Conservation (phyloP, 106 monocot genomes). For the Dioscorea alata region DNA sequence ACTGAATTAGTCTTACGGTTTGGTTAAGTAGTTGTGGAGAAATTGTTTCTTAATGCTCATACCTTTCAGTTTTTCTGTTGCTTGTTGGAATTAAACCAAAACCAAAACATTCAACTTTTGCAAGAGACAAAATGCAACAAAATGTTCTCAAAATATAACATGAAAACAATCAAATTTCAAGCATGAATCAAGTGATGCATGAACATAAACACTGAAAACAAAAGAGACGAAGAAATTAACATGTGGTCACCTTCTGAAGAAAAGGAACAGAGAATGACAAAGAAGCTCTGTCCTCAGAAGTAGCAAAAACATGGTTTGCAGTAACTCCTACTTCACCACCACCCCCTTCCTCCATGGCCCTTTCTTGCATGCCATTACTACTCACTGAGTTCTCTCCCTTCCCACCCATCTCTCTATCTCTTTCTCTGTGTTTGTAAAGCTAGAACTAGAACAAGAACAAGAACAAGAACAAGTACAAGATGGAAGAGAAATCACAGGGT, state of each 20-base stretch:
- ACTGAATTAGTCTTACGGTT: not conserved
- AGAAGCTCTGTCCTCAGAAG: not conserved
- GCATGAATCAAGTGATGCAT: not conserved
- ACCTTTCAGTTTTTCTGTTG: no score
- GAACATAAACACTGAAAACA: not conserved
- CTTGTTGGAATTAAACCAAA: no score
- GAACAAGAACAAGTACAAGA: no score
- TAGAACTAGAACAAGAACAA: no score
- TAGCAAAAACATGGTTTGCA: not conserved
- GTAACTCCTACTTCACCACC: not conserved
- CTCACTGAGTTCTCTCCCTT: conserved; percentile 6
- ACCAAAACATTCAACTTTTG: no score
- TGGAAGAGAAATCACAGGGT: no score
- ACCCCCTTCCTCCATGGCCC: conserved; percentile 32
- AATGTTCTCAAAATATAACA: no score
- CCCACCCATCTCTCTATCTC: conserved; percentile 17
- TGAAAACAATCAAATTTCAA: not conserved
- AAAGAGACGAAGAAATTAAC: not conserved
- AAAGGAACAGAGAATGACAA: conserved; percentile 20
- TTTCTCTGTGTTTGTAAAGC: not conserved
- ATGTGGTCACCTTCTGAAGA: conserved; percentile 39
- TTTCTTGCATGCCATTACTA: conserved; percentile 17
- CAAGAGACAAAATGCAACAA: no score
- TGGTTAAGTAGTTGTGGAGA: no score
- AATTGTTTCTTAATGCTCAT: no score